Conservation (phyloP, 2,329 filamentous ascomycete genomes). For the Nectriaceae sp. region DNA sequence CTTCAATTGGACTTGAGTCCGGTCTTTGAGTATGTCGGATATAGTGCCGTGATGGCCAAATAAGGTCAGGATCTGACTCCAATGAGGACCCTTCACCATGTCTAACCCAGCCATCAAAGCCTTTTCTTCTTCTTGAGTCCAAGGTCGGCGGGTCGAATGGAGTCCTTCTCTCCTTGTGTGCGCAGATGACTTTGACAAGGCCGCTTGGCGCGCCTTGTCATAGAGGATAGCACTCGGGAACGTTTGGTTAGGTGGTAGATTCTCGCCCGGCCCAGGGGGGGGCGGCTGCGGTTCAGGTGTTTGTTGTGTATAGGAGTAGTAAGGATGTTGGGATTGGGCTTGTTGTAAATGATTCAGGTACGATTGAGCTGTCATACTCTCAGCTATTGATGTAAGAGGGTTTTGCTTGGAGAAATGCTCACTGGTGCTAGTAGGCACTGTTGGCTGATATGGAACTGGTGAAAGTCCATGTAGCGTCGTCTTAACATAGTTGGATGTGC, state of each 20-base stretch:
- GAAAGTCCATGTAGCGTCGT: slow-evolving; percentile 46
- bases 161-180: slow-evolving; percentile 58
- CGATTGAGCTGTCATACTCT: slow-evolving; percentile 37
- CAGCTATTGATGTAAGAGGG: slow-evolving; percentile 22
- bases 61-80: slow-evolving; percentile 86
- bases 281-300: slow-evolving; percentile 37
- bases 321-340: slow-evolving; percentile 37
- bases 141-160: slow-evolving; percentile 71
- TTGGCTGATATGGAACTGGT: slow-evolving; percentile 44
- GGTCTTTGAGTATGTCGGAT: slow-evolving; percentile 81
- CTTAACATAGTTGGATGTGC: slow-evolving; percentile 47
- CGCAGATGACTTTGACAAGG: slow-evolving; percentile 56
- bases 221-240: slow-evolving; percentile 58
- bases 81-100: slow-evolving; percentile 86
- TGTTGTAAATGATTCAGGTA: slow-evolving; percentile 42
- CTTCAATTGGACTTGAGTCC: slow-evolving; percentile 89
- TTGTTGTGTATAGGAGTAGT: slow-evolving; percentile 37
- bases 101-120: slow-evolving; percentile 87
- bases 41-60: slow-evolving; percentile 80
- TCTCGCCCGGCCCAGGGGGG: slow-evolving; percentile 34
- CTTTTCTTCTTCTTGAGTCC: slow-evolving; percentile 88
- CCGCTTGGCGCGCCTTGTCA: slow-evolving; percentile 60
- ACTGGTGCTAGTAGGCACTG: slow-evolving; percentile 42
- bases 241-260: slow-evolving; percentile 58
- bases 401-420: slow-evolving; percentile 15